A percentile compares a stretch with the other conserved stretches of the same genome.
Conservation (phyloP, 2,329 filamentous ascomycete species). For the Trichoderma sp. region DNA sequence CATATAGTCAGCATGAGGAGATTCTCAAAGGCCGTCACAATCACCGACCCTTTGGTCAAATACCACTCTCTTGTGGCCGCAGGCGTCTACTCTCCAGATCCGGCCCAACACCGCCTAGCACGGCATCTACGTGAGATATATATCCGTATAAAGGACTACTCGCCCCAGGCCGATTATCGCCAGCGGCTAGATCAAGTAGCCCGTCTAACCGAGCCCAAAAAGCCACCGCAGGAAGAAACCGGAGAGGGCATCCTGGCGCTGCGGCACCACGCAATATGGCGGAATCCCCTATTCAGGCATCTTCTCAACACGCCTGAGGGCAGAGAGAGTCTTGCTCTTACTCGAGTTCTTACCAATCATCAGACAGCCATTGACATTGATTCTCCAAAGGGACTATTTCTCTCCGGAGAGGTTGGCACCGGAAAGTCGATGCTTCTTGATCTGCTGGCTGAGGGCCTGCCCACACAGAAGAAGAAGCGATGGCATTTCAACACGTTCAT, state of each 20-base stretch:
- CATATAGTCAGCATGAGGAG: conserved; percentile 29
- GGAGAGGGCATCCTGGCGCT: conserved; percentile 44
- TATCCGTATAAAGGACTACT: conserved; percentile 71
- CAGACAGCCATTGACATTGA: conserved; percentile 68
- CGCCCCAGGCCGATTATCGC: conserved; percentile 66
- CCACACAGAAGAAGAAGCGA: conserved; percentile 66
- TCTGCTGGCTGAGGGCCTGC: conserved; percentile 72
- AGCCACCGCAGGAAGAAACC: conserved; percentile 30
- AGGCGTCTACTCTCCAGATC: conserved; percentile 64
- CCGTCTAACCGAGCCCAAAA: conserved; percentile 37
- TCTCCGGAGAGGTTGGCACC: conserved; percentile 79
- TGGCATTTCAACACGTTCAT: conserved; percentile 89
- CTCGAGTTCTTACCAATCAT: conserved; percentile 64
- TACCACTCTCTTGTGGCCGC: conserved; percentile 70
- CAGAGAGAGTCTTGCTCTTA: conserved; percentile 61
- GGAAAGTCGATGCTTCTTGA: conserved; percentile 86
- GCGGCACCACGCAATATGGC: conserved; percentile 53
- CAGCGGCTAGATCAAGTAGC: conserved; percentile 61
- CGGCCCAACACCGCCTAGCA: conserved; percentile 68
- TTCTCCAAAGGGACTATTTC: conserved; percentile 70
- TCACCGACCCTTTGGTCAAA: conserved; percentile 71
- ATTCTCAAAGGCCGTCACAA: conserved; percentile 51
- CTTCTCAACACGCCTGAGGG: conserved; percentile 56
- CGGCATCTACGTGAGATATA: conserved; percentile 77
- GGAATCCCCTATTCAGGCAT: conserved; percentile 57